Percentiles rank a stretch among this genome's conserved stretches.
Evolutionary conservation across 2,329 filamentous ascomycete genomes (phyloP).

Genomic region (Diplodia intermedia): DNA sequence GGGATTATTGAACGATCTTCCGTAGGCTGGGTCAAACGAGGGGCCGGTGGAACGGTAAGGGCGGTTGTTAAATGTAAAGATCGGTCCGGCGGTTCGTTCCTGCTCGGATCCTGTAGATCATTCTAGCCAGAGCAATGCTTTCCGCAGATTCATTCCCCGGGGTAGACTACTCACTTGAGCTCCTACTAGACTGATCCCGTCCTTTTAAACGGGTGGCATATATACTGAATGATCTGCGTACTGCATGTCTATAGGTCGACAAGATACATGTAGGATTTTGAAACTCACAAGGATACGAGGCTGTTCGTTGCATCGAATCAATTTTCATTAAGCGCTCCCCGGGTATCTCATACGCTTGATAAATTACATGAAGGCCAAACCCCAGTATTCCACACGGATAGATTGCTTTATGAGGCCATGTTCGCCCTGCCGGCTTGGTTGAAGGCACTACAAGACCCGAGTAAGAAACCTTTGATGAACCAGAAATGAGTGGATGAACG

Average conservation of each 20-base stretch:
- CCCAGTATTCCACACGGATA: background rate
- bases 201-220: background rate
- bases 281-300: background rate
- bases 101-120: background rate
- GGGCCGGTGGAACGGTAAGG: background rate
- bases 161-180: background rate
- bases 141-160: background rate
- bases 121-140: background rate
- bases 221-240: background rate
- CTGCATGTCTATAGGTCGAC: background rate
- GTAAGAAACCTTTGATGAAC: background rate
- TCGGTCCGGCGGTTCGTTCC: background rate
- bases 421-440: background rate
- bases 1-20: slow-evolving; percentile 7
- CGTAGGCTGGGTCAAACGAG: slow-evolving; percentile 14
- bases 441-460: background rate
- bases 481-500: background rate
- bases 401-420: background rate
- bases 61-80: background rate
- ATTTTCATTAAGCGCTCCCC: slow-evolving; percentile 19
- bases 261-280: background rate
- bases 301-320: background rate
- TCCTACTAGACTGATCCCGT: background rate
- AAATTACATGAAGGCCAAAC: slow-evolving; percentile 25
- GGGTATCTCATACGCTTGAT: slow-evolving; percentile 24